A percentile compares a stretch with the other conserved stretches of the same genome.
phyloP scores from a whole-genome alignment of 805 yeast species.

The Priceomyces carsonii region DNA sequence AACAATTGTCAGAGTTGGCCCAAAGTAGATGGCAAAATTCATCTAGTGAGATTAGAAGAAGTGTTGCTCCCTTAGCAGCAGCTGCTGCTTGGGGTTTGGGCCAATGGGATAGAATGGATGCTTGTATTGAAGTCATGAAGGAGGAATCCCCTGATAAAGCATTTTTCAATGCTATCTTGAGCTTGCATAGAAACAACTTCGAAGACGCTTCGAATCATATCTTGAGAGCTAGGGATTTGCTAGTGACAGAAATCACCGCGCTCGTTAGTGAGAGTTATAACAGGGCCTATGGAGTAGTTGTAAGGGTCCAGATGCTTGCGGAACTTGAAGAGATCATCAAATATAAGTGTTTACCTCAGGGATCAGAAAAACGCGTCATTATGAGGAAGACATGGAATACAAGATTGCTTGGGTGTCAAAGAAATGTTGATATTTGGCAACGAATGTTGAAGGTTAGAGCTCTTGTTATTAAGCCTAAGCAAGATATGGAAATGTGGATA shows the following conservation, averaged over 20 bases:
- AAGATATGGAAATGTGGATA: constrained; percentile 97
- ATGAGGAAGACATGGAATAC: constrained; percentile 94
- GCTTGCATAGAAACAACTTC: constrained; percentile 83
- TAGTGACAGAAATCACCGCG: constrained; percentile 93
- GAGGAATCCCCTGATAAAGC: constrained; percentile 92
- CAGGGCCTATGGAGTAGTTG: constrained; percentile 95
- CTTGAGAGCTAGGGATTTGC: constrained; percentile 77
- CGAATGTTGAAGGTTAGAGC: constrained; percentile 91
- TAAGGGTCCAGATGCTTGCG: constrained; percentile 94
- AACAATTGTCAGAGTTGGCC: constrained; percentile 80
- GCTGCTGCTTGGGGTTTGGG: constrained; percentile 99
- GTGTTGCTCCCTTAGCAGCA: constrained; percentile 96
- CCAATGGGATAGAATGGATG: constrained; percentile 95
- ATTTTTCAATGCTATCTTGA: constrained; percentile 87
- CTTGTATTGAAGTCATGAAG: constrained; percentile 87
- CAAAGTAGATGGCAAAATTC: constrained; percentile 81
- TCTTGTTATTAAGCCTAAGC: constrained; percentile 89
- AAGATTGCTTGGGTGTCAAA: constrained; percentile 88
- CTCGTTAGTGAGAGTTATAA: constrained; percentile 93
- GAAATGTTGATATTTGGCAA: constrained; percentile 99
- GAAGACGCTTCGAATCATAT: constrained; percentile 80
- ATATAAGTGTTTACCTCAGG: constrained; percentile 82
- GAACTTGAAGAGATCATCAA: constrained; percentile 93
- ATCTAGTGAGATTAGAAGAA: constrained; percentile 69
- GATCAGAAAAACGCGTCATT: constrained; percentile 72